phyloP scores from a whole-genome alignment of 805 yeast species.

The Ogataea paraovalis region DNA sequence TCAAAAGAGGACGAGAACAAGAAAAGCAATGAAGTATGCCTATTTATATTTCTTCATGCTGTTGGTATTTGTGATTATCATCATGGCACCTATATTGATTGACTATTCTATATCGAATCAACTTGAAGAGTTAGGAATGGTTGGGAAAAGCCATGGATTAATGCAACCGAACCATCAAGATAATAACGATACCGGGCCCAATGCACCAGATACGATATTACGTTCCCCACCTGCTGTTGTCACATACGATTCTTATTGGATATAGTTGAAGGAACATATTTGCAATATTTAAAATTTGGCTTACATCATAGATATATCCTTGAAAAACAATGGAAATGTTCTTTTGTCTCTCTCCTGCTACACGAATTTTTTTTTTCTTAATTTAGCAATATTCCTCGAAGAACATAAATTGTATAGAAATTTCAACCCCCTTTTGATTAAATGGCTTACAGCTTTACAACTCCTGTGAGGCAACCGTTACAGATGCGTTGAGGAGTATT shows the following conservation, averaged over 20 bases:
- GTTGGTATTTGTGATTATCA: conserved; percentile 35
- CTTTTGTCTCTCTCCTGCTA: too few relatives aligned
- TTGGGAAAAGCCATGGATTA: conserved; percentile 32
- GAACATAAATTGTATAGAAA: too few relatives aligned
- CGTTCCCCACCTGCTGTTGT: conserved; percentile 25
- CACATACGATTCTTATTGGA: conserved; percentile 25
- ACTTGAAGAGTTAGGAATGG: conserved; percentile 11
- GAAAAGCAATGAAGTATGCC: conserved; percentile 42
- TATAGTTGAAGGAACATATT: conserved; percentile 7
- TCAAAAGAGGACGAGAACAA: conserved; percentile 36
- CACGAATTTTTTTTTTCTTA: too few relatives aligned
- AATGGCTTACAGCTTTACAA: too few relatives aligned
- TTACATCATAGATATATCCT: too few relatives aligned
- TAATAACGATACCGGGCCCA: conserved; percentile 62
- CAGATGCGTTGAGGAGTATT: too few relatives aligned
- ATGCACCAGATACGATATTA: conserved; percentile 45
- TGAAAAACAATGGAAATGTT: too few relatives aligned
- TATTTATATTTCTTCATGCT: conserved; percentile 42
- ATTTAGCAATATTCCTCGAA: too few relatives aligned
- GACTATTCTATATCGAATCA: conserved; percentile 13
- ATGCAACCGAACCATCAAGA: conserved; percentile 59
- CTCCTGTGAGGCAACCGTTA: too few relatives aligned
- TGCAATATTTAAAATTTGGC: not conserved
- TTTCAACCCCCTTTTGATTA: too few relatives aligned
- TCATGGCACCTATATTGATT: conserved; percentile 47